phyloP scores from a whole-genome alignment of 345 rosid genomes.

The Isatis tinctoria region DNA sequence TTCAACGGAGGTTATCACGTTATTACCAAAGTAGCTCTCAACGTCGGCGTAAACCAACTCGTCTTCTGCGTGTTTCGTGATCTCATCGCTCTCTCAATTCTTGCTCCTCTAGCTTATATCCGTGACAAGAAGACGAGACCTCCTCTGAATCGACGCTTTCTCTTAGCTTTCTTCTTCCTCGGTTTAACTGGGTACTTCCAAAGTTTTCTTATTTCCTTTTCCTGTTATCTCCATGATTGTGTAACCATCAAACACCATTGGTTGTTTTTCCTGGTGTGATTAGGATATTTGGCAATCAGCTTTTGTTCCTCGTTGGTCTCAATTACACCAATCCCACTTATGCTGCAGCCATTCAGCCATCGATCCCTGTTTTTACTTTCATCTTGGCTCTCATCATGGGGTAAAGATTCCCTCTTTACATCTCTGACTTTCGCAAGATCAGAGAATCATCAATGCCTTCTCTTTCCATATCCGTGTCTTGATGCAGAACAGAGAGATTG shows the following conservation, averaged over 20 bases:
- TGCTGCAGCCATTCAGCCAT: conserved; percentile 97
- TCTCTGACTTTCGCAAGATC: not conserved
- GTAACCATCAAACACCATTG: not conserved
- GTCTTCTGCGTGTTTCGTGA: conserved; percentile 95
- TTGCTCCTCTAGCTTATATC: conserved; percentile 80
- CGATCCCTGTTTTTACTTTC: conserved; percentile 96
- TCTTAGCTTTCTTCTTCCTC: conserved; percentile 76
- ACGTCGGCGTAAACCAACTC: conserved; percentile 85
- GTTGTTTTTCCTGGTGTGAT: not conserved
- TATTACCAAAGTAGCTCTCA: conserved; percentile 91
- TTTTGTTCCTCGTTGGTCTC: conserved; percentile 89
- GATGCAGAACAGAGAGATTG: conserved; percentile 90
- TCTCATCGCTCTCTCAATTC: conserved; percentile 85
- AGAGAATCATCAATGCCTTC: not conserved
- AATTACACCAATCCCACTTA: conserved; percentile 93
- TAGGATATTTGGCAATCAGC: conserved; percentile 98
- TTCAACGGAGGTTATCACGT: conserved; percentile 93
- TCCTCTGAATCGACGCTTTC: conserved; percentile 60
- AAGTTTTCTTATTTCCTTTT: not conserved
- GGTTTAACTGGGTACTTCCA: conserved; percentile 74
- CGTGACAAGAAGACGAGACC: conserved; percentile 82
- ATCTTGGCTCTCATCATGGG: conserved; percentile 85
- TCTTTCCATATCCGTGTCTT: not conserved
- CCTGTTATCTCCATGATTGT: not conserved
- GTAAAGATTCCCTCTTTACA: conserved; percentile 33